Evolutionary conservation across 768 basidiomycete species (phyloP).

Genomic region (Tricholoma sp.): DNA sequence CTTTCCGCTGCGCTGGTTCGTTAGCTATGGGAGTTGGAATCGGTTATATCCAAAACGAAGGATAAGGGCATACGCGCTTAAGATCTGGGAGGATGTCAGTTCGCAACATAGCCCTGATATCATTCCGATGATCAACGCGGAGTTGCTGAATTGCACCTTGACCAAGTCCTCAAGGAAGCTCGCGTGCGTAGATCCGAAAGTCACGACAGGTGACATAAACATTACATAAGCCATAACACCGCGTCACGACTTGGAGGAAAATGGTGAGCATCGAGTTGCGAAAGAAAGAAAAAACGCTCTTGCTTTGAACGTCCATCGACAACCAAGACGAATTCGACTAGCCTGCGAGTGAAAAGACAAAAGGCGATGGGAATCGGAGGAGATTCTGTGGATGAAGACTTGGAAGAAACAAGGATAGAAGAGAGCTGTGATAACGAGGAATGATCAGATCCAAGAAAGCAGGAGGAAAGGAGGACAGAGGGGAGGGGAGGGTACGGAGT

Average conservation of each 20-base stretch:
- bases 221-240: neutral
- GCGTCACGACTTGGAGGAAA: neutral
- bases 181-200: no score
- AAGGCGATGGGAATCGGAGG: no score
- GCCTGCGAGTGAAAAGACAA: neutral
- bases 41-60: neutral
- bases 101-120: neutral
- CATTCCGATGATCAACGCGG: neutral
- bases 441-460: no score
- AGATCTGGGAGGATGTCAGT: neutral
- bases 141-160: neutral
- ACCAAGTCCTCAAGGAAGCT: no score
- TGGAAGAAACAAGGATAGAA: no score
- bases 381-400: no score
- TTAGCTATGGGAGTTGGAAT: neutral
- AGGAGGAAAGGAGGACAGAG: no score
- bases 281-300: neutral
- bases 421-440: no score
- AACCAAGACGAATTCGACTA: neutral
- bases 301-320: constrained; percentile 2
- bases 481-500: neutral
- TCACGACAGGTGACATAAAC: neutral
- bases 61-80: constrained; percentile 1
- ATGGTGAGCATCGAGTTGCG: neutral
- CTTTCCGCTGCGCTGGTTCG: neutral